phyloP scores from a whole-genome alignment of 2,329 filamentous ascomycete species.

The Aspergillus spinulosporus region DNA sequence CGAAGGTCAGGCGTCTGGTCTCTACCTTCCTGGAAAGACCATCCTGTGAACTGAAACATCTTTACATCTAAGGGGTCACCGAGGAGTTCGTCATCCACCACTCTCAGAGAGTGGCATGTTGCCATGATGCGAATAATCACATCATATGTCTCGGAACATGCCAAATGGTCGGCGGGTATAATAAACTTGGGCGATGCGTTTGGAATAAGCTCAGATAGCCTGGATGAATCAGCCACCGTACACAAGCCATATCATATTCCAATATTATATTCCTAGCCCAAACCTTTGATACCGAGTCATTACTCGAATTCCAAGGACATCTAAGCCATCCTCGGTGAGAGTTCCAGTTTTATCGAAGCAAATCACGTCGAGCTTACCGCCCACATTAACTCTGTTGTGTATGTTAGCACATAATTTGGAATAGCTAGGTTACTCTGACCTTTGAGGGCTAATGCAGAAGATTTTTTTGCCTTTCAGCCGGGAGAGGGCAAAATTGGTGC shows the following conservation, averaged over 20 bases:
- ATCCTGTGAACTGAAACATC: constrained; percentile 96
- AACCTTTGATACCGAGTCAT: constrained; percentile 61
- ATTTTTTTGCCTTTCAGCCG: constrained; percentile 86
- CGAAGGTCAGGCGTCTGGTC: constrained; percentile 64
- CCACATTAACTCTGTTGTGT: constrained; percentile 75
- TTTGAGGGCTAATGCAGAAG: constrained; percentile 95
- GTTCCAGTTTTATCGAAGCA: constrained; percentile 99
- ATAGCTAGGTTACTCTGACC: constrained; percentile 28
- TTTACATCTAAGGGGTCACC: constrained; percentile 95
- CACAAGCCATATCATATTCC: constrained; percentile 16
- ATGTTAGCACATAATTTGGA: constrained; percentile 12
- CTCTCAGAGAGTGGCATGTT: constrained; percentile 87
- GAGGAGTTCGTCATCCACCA: constrained; percentile 83
- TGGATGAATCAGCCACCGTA: constrained; percentile 18
- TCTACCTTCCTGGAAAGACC: constrained; percentile 83
- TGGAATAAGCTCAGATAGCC: constrained; percentile 76
- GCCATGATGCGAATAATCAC: constrained; percentile 86
- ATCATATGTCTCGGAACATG: constrained; percentile 43
- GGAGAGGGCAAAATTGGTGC: constrained; percentile 88
- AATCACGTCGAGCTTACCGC: constrained; percentile 91
- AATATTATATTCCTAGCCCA: neutral
- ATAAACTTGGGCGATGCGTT: constrained; percentile 45
- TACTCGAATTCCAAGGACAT: constrained; percentile 84
- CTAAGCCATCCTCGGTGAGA: constrained; percentile 90
- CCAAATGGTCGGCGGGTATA: too few relatives aligned